phyloP scores from a whole-genome alignment of 2,329 filamentous ascomycete species.

The Hansfordia pulvinata region DNA sequence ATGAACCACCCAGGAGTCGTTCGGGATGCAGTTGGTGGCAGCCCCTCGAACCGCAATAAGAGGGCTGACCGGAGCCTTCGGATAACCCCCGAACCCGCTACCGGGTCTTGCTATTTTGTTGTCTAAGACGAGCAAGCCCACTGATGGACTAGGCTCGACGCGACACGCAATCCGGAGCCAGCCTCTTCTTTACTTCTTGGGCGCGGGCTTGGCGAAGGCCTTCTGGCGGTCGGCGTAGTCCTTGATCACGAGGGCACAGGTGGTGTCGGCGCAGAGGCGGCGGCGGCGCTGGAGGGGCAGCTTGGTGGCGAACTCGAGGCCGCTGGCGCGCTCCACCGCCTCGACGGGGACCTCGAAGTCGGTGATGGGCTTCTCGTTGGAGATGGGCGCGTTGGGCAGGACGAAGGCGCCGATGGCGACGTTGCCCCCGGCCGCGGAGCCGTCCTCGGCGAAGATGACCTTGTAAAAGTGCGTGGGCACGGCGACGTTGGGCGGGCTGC shows the following conservation, averaged over 20 bases:
- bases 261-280: conserved; percentile 74
- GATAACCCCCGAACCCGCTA: too few species aligned
- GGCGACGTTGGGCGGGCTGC: conserved; percentile 81
- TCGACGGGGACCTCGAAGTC: conserved; percentile 95
- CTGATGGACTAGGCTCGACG: too few species aligned
- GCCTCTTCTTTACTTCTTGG: too few species aligned
- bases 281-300: conserved; percentile 61
- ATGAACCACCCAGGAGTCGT: too few species aligned
- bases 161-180: too few species aligned
- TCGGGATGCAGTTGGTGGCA: too few species aligned
- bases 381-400: conserved; percentile 78
- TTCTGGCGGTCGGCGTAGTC: conserved; percentile 58
- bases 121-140: too few species aligned
- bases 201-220: conserved; percentile 38
- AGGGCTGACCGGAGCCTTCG: too few species aligned
- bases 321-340: conserved; percentile 81
- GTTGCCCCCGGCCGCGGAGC: conserved; percentile 43
- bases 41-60: too few species aligned
- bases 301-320: conserved; percentile 78
- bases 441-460: conserved; percentile 92
- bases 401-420: conserved; percentile 92
- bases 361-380: conserved; percentile 72
- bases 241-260: conserved; percentile 68
- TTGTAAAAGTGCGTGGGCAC: conserved; percentile 99
- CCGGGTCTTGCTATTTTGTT: too few species aligned